phyloP scores from a whole-genome alignment of 2,329 filamentous ascomycete genomes.

The Colletotrichum acutatum region DNA sequence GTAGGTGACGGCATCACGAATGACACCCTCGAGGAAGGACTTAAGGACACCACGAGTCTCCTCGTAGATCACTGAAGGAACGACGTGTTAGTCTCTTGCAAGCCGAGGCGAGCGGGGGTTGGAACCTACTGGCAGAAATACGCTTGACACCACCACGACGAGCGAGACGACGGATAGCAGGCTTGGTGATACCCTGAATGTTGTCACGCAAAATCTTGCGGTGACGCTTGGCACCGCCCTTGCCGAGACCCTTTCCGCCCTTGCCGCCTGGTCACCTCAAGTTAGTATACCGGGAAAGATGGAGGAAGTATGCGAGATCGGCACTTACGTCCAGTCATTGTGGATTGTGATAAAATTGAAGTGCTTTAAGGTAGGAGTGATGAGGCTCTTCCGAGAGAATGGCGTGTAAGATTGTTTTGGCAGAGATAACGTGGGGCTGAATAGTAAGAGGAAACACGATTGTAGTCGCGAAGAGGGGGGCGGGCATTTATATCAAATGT shows the following conservation, averaged over 20 bases:
- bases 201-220: constrained; percentile 99
- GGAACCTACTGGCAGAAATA: constrained; percentile 89
- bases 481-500: constrained; percentile 31
- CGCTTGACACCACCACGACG: constrained; percentile 99
- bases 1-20: constrained; percentile 82
- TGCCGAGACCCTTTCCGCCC: constrained; percentile 97
- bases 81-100: constrained; percentile 31
- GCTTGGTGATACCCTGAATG: constrained; percentile 99
- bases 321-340: constrained; percentile 79
- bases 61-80: constrained; percentile 76
- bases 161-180: constrained; percentile 96
- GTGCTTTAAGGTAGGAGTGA: neutral
- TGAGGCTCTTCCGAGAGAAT: constrained; percentile 8
- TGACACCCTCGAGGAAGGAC: constrained; percentile 82
- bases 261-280: constrained; percentile 75
- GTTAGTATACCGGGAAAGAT: constrained; percentile 3
- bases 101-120: neutral
- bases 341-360: constrained; percentile 47
- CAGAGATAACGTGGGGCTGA: constrained; percentile 27
- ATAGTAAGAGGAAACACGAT: neutral
- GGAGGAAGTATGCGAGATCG: constrained; percentile 20
- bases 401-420: neutral
- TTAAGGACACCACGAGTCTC: constrained; percentile 82
- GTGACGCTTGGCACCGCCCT: constrained; percentile 98
- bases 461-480: constrained; percentile 17